Evolutionary conservation across 148 eudicot species (phyloP).

Genomic region (Amaranthus hypochondriacus): DNA sequence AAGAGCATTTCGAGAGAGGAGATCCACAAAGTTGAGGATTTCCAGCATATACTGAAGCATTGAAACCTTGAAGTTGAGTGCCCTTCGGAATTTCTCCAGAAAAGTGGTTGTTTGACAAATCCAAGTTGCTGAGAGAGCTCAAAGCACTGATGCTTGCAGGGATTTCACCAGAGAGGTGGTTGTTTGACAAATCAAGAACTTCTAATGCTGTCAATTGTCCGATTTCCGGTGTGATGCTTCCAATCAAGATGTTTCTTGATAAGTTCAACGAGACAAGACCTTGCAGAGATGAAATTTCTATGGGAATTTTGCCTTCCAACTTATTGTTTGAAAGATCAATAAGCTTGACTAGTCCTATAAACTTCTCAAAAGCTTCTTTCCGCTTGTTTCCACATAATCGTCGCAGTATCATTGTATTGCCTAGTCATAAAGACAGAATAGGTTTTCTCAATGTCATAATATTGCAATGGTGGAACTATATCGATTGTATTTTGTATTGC

Average conservation of each 20-base stretch:
- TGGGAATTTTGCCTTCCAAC: constrained; percentile 16
- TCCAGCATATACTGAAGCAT: constrained; percentile 10
- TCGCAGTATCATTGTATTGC: neutral
- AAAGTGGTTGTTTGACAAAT: constrained; percentile 17
- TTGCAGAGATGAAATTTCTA: neutral
- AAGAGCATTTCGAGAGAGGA: neutral
- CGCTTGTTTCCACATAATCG: constrained; percentile 11
- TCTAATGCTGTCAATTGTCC: constrained; percentile 12
- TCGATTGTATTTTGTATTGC: neutral
- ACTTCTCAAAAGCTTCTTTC: neutral
- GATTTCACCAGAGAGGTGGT: constrained; percentile 16
- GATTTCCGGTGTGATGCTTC: constrained; percentile 6
- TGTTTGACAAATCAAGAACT: constrained; percentile 14
- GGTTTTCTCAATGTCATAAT: no score
- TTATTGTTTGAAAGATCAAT: constrained; percentile 18
- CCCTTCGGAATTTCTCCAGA: constrained; percentile 14
- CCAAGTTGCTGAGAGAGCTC: neutral
- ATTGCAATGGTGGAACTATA: neutral
- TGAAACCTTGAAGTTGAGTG: constrained; percentile 18
- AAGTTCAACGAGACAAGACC: constrained; percentile 12
- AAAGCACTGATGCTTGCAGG: constrained; percentile 7
- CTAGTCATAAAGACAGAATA: neutral
- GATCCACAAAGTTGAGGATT: neutral
- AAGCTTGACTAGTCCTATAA: neutral
- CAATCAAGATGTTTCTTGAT: constrained; percentile 15